A percentile compares a stretch with the other conserved stretches of the same genome.
Conservation (phyloP, 495 filamentous ascomycete genomes). For the Podospora conica region DNA sequence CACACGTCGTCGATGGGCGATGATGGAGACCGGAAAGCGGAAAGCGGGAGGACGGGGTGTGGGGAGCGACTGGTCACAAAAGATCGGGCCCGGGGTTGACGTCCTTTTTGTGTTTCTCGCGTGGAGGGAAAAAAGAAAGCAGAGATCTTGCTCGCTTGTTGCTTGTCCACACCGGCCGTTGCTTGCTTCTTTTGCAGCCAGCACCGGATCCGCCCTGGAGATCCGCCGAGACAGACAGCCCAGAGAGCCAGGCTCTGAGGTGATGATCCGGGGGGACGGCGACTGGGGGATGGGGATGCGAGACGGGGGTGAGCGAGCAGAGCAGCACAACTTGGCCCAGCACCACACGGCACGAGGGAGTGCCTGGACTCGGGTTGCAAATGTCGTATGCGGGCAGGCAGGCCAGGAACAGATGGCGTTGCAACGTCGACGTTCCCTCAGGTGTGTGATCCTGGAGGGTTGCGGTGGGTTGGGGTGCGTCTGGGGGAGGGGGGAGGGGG, state of each 20-base stretch:
- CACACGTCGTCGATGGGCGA: not conserved
- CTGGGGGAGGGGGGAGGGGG: constrained; percentile 11
- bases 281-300: constrained; percentile 1
- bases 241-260: not conserved
- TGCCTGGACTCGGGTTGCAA: not conserved
- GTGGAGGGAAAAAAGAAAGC: constrained; percentile 5
- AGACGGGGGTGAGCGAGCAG: not conserved
- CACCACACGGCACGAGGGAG: constrained; percentile 2
- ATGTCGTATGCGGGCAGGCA: constrained; percentile 7
- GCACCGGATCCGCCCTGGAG: constrained; percentile 7
- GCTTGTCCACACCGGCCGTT: not conserved
- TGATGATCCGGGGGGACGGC: constrained; percentile 2
- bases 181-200: constrained; percentile 6
- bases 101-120: constrained; percentile 9
- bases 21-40: not conserved
- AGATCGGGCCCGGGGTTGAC: not conserved
- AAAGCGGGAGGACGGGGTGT: not conserved
- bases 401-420: constrained; percentile 4
- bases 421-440: constrained; percentile 7
- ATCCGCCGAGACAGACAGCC: constrained; percentile 23
- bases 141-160: constrained; percentile 8
- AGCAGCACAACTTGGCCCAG: not conserved
- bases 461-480: constrained; percentile 7
- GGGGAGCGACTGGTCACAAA: constrained; percentile 8
- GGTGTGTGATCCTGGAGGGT: not conserved